These are phyloP conservation scores for Penicillium hordei DNA, from an alignment of 2,329 filamentous ascomycete species.

Conservation along the genomic window DNA sequence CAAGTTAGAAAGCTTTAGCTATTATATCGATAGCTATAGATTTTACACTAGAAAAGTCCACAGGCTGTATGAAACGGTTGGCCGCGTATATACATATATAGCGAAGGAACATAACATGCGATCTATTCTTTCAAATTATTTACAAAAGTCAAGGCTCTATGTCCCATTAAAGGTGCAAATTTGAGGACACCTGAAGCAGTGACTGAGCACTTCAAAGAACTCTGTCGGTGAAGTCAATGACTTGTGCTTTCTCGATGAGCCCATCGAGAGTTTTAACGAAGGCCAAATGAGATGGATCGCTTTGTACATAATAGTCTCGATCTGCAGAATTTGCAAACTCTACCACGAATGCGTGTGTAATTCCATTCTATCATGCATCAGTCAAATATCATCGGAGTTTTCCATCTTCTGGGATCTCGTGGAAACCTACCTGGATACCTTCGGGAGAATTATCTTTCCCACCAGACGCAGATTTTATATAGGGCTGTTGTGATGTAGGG, in stretches of 20 bases:
- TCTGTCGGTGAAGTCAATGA: constrained; percentile 36
- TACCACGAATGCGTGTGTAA: constrained; percentile 68
- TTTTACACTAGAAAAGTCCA: background rate
- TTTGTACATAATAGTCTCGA: constrained; percentile 65
- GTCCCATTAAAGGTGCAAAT: background rate
- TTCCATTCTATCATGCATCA: constrained; percentile 48
- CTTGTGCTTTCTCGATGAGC: constrained; percentile 37
- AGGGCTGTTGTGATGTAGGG: constrained; percentile 58
- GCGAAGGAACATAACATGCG: too few relatives aligned
- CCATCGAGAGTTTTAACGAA: constrained; percentile 53
- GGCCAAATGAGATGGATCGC: constrained; percentile 63
- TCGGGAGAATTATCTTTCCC: constrained; percentile 64
- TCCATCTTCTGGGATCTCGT: background rate
- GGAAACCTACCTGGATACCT: constrained; percentile 54
- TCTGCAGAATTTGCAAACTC: constrained; percentile 66
- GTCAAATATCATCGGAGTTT: background rate
- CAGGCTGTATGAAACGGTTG: background rate
- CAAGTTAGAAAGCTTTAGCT: background rate
- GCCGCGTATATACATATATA: background rate
- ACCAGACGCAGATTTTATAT: constrained; percentile 59
- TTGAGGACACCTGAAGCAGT: background rate
- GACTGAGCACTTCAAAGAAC: constrained; percentile 14
- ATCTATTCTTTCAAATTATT: background rate
- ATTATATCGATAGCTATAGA: background rate
- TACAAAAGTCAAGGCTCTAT: background rate